These are phyloP conservation scores for Chimonanthus salicifolius DNA, from an alignment of 164 flowering plant species.

Conservation along the genomic window DNA sequence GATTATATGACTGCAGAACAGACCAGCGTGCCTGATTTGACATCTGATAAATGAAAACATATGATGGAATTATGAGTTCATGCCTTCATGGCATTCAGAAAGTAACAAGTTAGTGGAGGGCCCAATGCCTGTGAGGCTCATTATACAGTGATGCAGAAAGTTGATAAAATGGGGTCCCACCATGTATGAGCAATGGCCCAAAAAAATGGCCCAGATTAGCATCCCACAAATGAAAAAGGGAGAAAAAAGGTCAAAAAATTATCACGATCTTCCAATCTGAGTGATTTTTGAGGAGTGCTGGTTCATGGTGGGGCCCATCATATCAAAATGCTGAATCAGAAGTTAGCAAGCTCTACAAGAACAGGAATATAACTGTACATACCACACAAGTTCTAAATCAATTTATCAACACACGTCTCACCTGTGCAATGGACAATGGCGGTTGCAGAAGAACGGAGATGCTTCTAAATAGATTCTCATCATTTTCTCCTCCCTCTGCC, in stretches of 20 bases:
- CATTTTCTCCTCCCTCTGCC: constrained; percentile 98
- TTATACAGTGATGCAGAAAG: not conserved
- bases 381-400: not conserved
- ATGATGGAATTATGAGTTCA: not conserved
- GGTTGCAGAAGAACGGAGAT: constrained; percentile 73
- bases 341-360: not conserved
- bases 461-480: constrained; percentile 84
- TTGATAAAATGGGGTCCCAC: not conserved
- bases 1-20: constrained; percentile 83
- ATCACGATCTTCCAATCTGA: not conserved
- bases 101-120: not conserved
- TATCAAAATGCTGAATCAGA: not conserved
- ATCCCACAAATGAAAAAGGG: not conserved
- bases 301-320: not conserved
- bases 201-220: not conserved
- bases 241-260: not conserved
- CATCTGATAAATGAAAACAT: constrained; percentile 41
- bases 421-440: constrained; percentile 78
- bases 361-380: too few species aligned
- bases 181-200: not conserved
- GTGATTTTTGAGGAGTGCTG: not conserved
- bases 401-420: constrained; percentile 11
- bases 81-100: not conserved
- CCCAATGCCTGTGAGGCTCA: not conserved
- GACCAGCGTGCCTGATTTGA: constrained; percentile 98